These are phyloP conservation scores for Steccherinum ochraceum DNA, from an alignment of 768 basidiomycete genomes.

Conservation along the genomic window DNA sequence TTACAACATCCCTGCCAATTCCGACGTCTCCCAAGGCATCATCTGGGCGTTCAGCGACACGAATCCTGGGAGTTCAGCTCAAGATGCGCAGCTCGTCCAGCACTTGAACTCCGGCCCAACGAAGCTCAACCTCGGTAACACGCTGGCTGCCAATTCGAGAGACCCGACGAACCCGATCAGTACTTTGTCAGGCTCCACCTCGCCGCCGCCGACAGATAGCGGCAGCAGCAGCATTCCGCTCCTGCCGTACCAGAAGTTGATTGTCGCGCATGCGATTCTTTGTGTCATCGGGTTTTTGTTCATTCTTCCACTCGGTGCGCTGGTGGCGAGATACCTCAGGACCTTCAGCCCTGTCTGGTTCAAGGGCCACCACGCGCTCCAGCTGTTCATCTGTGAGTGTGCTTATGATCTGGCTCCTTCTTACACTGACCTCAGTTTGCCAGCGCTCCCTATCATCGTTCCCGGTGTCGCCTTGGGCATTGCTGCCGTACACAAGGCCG, in stretches of 20 bases:
- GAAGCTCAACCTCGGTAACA: constrained; percentile 42
- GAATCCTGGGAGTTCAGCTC: constrained; percentile 40
- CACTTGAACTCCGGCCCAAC: constrained; percentile 40
- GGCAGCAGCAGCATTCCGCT: constrained; percentile 24
- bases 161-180: constrained; percentile 11
- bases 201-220: constrained; percentile 1
- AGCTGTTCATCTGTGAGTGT: constrained; percentile 33
- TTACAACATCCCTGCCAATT: constrained; percentile 44
- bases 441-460: constrained; percentile 46
- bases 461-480: constrained; percentile 42
- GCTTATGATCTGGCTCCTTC: not conserved
- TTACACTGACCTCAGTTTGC: not conserved
- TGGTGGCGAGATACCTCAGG: constrained; percentile 48
- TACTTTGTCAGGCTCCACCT: constrained; percentile 12
- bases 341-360: constrained; percentile 42
- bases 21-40: constrained; percentile 33
- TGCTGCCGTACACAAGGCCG: constrained; percentile 25
- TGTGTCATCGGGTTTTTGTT: constrained; percentile 48
- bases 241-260: constrained; percentile 39
- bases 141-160: constrained; percentile 13
- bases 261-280: constrained; percentile 48
- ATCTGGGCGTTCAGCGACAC: constrained; percentile 55
- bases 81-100: constrained; percentile 38
- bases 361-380: constrained; percentile 40
- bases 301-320: constrained; percentile 50